phyloP scores from a whole-genome alignment of 1,139 yeast species.

The Protomyces macrosporus region DNA sequence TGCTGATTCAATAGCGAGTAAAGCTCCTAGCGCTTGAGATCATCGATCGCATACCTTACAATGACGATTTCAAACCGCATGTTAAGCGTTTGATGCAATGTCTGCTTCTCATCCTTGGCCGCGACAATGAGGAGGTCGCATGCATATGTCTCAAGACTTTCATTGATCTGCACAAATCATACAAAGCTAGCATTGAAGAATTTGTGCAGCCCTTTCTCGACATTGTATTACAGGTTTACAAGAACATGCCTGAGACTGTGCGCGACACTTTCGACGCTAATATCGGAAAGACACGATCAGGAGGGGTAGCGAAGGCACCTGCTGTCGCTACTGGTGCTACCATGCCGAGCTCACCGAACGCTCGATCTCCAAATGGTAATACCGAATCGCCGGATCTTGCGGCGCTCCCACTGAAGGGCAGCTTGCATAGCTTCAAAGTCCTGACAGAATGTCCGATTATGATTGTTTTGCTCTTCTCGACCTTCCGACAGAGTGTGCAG shows the following conservation, averaged over 20 bases:
- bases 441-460: slow-evolving; percentile 96
- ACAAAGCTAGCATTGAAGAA: slow-evolving; percentile 60
- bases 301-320: background rate
- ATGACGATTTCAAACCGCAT: slow-evolving; percentile 15
- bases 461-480: slow-evolving; percentile 83
- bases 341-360: slow-evolving; percentile 38
- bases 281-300: slow-evolving; percentile 27
- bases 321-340: slow-evolving; percentile 27
- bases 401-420: slow-evolving; percentile 44
- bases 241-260: slow-evolving; percentile 73
- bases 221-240: slow-evolving; percentile 69
- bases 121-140: slow-evolving; percentile 93
- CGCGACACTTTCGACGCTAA: slow-evolving; percentile 52
- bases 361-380: slow-evolving; percentile 44
- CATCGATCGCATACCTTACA: slow-evolving; percentile 13
- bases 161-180: slow-evolving; percentile 83
- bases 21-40: slow-evolving; percentile 10
- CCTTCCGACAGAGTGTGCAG: slow-evolving; percentile 71
- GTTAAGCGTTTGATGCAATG: slow-evolving; percentile 3
- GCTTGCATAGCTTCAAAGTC: slow-evolving; percentile 80
- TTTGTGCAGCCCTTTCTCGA: slow-evolving; percentile 77
- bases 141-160: slow-evolving; percentile 83
- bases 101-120: background rate
- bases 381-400: slow-evolving; percentile 36
- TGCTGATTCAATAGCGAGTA: background rate